Base-by-base conservation (phyloP, 345 rosid species). In the Lepidium africanum region DNA sequence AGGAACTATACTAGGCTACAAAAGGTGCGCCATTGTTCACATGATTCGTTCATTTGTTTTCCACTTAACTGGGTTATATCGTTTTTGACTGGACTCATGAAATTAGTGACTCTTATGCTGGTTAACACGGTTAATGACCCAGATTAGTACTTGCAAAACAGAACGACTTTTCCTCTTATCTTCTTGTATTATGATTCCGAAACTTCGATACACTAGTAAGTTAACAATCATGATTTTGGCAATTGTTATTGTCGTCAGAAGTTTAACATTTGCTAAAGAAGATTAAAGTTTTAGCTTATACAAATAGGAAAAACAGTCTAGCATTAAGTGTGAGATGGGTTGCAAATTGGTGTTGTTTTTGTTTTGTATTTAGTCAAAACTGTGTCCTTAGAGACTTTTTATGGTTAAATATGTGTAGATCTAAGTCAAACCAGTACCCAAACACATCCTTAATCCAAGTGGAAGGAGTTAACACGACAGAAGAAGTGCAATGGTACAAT, bases 361-460 rank as follows among this genome's bases (percentile, higher is more conserved):
- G 38, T 38, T 73, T 51, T 52, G 15, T 9, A 32, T 0, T 38
- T 63, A 7, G 16, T 41, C 8, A 15, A 7, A 41, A 40, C 8
- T 16, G 62, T 32, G 62, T 32, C 0, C 16, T 30, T 69, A 39
- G 10, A 30, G n/a, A 38, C 1, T 10, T 33, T 23, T 53, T 19
- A 2, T 70, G 76, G 15, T 16, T 33, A 30, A 23, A 15, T 52
- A 30, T 60, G 42, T 5, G 9, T 41, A 90, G 96, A 81, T 90
- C 97, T 6, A 90, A 87, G 83, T 87, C 92, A 0, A 90, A 90
- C 76, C 96, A 87, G 80, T 90, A 90, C 40, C 90, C 96, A 2
- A 90, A 76, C 78, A 87, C 81, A 0, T 90, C 95, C 1, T 45
- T 87, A 65, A 71, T 90, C 77, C 95, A 90, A 79, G 80, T 90